phyloP scores from a whole-genome alignment of 106 monocot genomes.

The Acanthochlamys bracteata region DNA sequence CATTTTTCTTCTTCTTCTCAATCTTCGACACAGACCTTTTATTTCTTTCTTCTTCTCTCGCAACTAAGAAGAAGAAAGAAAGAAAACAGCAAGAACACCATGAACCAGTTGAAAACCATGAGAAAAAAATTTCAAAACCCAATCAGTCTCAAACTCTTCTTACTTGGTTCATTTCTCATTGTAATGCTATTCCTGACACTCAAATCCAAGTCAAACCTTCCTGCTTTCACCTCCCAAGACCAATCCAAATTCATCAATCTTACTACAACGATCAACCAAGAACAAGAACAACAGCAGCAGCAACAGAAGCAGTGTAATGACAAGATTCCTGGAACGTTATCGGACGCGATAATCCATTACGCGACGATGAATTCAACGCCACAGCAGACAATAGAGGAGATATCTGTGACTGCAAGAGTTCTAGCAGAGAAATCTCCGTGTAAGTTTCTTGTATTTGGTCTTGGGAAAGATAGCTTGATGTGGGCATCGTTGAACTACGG shows the following conservation, averaged over 20 bases:
- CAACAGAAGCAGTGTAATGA: not conserved
- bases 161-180: constrained; percentile 21
- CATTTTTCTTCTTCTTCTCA: too few relatives aligned
- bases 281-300: not conserved
- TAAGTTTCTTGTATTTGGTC: constrained; percentile 86
- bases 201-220: constrained; percentile 25
- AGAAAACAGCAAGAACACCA: not conserved
- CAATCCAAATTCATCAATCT: not conserved
- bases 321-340: constrained; percentile 45
- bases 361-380: constrained; percentile 45
- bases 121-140: constrained; percentile 21
- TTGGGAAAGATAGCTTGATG: constrained; percentile 81
- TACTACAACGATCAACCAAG: not conserved
- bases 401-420: constrained; percentile 38
- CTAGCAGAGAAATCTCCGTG: constrained; percentile 54
- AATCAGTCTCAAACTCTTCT: constrained; percentile 27
- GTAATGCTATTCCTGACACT: constrained; percentile 20
- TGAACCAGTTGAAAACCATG: constrained; percentile 10
- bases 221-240: constrained; percentile 16
- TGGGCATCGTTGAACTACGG: constrained; percentile 85
- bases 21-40: too few relatives aligned
- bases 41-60: not conserved
- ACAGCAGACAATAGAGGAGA: constrained; percentile 53
- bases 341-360: constrained; percentile 49
- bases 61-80: not conserved